Evolutionary conservation across 768 basidiomycete species (phyloP).

Genomic region (Leccinum rimulosum): DNA sequence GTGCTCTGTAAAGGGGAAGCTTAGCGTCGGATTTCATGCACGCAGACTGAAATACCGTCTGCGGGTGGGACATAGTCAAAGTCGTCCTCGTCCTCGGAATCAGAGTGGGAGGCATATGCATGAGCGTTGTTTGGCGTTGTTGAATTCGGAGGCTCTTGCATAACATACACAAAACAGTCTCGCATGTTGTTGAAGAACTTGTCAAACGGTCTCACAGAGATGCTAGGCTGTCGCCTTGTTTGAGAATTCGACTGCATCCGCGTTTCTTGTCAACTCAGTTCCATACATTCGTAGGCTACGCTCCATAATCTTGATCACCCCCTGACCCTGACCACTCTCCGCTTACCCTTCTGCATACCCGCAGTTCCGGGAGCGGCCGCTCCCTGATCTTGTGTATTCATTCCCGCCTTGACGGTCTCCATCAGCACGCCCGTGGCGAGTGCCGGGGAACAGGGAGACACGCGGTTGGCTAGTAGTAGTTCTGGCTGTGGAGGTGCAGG

Average conservation of each 20-base stretch:
- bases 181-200: no score
- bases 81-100: constrained; percentile 67
- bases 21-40: neutral
- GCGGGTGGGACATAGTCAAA: constrained; percentile 59
- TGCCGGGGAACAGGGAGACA: constrained; percentile 80
- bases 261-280: no score
- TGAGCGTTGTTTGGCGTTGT: constrained; percentile 27
- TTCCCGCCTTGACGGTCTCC: constrained; percentile 82
- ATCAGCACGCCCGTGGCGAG: constrained; percentile 75
- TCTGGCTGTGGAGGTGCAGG: constrained; percentile 77
- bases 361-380: constrained; percentile 32
- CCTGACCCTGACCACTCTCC: constrained; percentile 76
- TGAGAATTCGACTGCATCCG: constrained; percentile 21
- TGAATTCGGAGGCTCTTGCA: constrained; percentile 22
- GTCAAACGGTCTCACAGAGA: no score
- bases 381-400: constrained; percentile 62
- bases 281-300: constrained; percentile 19
- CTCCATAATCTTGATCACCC: constrained; percentile 33
- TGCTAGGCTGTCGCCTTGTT: constrained; percentile 22
- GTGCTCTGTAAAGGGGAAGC: constrained; percentile 4
- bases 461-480: constrained; percentile 67
- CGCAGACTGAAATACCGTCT: constrained; percentile 30
- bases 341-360: constrained; percentile 63
- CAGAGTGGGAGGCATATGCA: constrained; percentile 36
- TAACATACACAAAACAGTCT: neutral